Evolutionary conservation across 2,329 filamentous ascomycete species (phyloP), one percentile per base, ranked within the genome.

Genomic region (Fusarium sp.): DNA sequence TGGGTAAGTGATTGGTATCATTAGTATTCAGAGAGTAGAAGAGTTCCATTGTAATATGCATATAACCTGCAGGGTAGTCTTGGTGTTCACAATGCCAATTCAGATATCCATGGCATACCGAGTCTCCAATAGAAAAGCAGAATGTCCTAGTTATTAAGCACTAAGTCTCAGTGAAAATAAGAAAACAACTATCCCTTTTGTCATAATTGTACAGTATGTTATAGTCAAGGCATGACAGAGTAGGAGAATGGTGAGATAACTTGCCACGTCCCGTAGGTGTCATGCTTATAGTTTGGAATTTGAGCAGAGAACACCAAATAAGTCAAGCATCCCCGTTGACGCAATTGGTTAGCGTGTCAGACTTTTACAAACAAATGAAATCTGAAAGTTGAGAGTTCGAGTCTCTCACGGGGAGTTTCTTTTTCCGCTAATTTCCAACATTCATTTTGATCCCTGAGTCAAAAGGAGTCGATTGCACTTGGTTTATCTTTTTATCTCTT

Each of bases 321-420:
- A 30, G 3, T 6, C 7, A 2, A 52, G 5, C 9, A 0, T 44
- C 66, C 65, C 13, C 47, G n/a, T n/a, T 69, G 66, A 69, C 66
- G 66, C 66, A 69, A 69, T 69, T 69, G 66, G 64, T 69, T 69
- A 69, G 66, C 64, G 66, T 69, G 66, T 69, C 57, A 69, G 66
- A 69, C 66, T 69, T 69, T 69, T 69, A 69, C 35, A 28, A 25
- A 18, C 10, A 28, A 9, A 49, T 68, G 47, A 67, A 32, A 69
- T 69, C 66, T 69, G 57, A 69, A 69, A 69, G 66, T 63, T 69
- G 0, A 0, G 66, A 0, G 66, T 69, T 69, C 64, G 33, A 69
- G 57, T 69, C 57, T 2, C 66, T 2, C 2, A 15, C n/a, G 28
- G 8, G 64, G 58, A 33, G 65, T 38, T 28, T 3, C 2, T 52